Conservation (phyloP, 345 rosid species). For the Syzygium aqueum region DNA sequence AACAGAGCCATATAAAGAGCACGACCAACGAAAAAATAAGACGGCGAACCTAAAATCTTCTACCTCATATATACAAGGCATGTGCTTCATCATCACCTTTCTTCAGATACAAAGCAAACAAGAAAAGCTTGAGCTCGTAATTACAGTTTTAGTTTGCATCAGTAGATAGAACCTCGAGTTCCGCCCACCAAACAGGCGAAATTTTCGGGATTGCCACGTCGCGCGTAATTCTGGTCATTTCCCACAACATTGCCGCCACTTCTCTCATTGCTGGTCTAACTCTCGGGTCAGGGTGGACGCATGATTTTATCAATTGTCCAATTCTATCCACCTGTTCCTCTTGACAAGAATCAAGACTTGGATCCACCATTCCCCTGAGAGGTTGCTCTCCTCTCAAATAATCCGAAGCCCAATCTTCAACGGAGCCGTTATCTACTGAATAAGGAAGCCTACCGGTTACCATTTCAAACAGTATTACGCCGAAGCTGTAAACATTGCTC, state of each 20-base stretch:
- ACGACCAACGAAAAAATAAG: not conserved
- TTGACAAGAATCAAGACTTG: constrained; percentile 46
- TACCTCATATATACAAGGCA: constrained; percentile 7
- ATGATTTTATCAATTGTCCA: constrained; percentile 44
- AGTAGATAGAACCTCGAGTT: constrained; percentile 67
- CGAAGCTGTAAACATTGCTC: constrained; percentile 60
- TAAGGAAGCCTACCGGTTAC: constrained; percentile 66
- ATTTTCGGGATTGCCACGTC: constrained; percentile 60
- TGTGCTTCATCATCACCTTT: not conserved
- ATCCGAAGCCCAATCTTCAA: constrained; percentile 48
- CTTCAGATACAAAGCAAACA: not conserved
- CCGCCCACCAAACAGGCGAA: constrained; percentile 99
- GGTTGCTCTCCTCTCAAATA: constrained; percentile 27
- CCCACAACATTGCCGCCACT: constrained; percentile 41
- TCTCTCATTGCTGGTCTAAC: constrained; percentile 54
- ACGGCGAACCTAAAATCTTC: not conserved
- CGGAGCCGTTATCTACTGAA: constrained; percentile 23
- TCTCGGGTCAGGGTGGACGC: constrained; percentile 50
- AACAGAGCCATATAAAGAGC: not conserved
- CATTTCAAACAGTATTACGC: constrained; percentile 68
- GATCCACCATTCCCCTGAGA: constrained; percentile 54
- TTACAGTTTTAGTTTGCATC: constrained; percentile 25
- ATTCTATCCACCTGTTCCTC: constrained; percentile 44
- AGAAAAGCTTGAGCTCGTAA: constrained; percentile 1
- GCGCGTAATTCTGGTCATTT: constrained; percentile 42